These are phyloP conservation scores for Lyophyllum semitale DNA, from an alignment of 768 basidiomycete species.

Conservation along the genomic window DNA sequence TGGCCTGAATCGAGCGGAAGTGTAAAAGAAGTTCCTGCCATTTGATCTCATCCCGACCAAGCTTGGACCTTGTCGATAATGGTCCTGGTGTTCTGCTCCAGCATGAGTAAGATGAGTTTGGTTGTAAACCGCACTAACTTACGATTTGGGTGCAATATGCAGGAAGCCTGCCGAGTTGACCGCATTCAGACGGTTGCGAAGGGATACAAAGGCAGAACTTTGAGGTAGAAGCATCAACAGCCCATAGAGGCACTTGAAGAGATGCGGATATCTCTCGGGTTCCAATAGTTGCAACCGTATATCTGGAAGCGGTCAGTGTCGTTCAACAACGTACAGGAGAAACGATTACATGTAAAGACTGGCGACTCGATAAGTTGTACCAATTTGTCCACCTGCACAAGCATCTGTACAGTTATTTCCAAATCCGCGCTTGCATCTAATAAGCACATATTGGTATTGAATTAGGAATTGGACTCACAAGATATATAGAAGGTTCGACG, in stretches of 20 bases:
- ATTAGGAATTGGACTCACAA: slow-evolving; percentile 55
- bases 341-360: slow-evolving; percentile 87
- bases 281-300: slow-evolving; percentile 92
- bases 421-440: slow-evolving; percentile 75
- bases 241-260: slow-evolving; percentile 98
- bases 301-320: slow-evolving; percentile 41
- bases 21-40: slow-evolving; percentile 94
- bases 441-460: not conserved
- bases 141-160: slow-evolving; percentile 88
- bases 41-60: slow-evolving; percentile 87
- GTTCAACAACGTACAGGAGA: not conserved
- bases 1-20: slow-evolving; percentile 86
- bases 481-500: slow-evolving; percentile 92
- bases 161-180: slow-evolving; percentile 95
- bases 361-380: slow-evolving; percentile 98
- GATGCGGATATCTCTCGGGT: slow-evolving; percentile 92
- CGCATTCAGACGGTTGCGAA: slow-evolving; percentile 91
- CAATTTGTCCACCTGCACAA: slow-evolving; percentile 96
- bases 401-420: slow-evolving; percentile 91
- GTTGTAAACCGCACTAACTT: slow-evolving; percentile 25
- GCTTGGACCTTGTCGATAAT: slow-evolving; percentile 69
- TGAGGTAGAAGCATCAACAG: slow-evolving; percentile 96
- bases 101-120: not conserved
- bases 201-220: slow-evolving; percentile 92
- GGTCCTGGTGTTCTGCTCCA: slow-evolving; percentile 29